phyloP scores from a whole-genome alignment of 2,329 filamentous ascomycete genomes.

The Pseudogymnoascus sp. region DNA sequence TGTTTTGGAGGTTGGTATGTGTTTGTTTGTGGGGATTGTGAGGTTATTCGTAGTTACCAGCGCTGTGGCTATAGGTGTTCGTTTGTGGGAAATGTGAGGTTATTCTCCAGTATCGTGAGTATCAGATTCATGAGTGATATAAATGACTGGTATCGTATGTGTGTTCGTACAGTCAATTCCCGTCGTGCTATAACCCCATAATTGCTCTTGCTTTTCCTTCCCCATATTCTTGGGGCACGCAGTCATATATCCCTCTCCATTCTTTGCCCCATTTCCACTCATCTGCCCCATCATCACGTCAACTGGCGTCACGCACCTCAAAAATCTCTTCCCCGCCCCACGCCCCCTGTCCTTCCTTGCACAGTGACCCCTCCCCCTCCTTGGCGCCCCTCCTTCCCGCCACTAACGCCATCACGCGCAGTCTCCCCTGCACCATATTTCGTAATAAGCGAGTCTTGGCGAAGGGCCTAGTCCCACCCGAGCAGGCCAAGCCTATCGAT shows the following conservation, averaged over 20 bases:
- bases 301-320: conserved; percentile 6
- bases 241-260: not conserved
- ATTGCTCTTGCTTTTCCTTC: not conserved
- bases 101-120: not conserved
- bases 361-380: not conserved
- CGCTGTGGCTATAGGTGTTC: not conserved
- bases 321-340: conserved; percentile 7
- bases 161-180: not conserved
- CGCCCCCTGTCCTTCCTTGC: conserved; percentile 1
- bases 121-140: not conserved
- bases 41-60: not conserved
- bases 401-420: conserved; percentile 7
- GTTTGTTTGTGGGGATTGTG: not conserved
- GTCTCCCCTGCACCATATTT: not conserved
- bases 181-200: conserved; percentile 1
- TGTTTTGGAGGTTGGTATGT: not conserved
- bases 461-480: not conserved
- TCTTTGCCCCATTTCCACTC: not conserved
- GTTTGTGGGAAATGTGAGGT: not conserved
- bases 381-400: not conserved
- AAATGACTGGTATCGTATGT: not conserved
- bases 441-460: not conserved
- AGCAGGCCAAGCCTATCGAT: not conserved
- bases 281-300: not conserved
- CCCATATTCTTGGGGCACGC: not conserved